These are phyloP conservation scores for Cytospora mali DNA, from an alignment of 2,329 filamentous ascomycete species.

Conservation along the genomic window DNA sequence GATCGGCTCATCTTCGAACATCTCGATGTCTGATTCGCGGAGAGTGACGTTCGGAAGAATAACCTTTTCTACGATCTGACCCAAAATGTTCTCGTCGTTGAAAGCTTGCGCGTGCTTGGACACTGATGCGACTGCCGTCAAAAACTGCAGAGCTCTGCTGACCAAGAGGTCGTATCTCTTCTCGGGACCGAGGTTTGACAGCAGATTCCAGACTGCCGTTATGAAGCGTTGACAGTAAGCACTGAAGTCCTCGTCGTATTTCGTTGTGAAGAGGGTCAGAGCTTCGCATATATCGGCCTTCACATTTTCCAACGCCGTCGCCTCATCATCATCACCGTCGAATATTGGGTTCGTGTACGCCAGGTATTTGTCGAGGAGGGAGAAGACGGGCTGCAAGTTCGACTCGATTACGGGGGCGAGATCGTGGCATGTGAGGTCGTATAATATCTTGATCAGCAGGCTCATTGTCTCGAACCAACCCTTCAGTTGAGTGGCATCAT, in stretches of 20 bases:
- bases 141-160: conserved; percentile 90
- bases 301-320: conserved; percentile 80
- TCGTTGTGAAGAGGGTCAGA: conserved; percentile 86
- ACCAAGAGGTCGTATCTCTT: conserved; percentile 94
- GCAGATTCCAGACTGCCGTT: conserved; percentile 84
- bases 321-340: conserved; percentile 88
- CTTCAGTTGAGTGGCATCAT: conserved; percentile 73
- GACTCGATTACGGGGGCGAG: conserved; percentile 94
- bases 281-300: conserved; percentile 94
- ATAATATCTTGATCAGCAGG: conserved; percentile 87
- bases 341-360: conserved; percentile 84
- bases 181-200: conserved; percentile 83
- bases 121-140: conserved; percentile 84
- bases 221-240: conserved; percentile 81
- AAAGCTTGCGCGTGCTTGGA: conserved; percentile 80
- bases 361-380: conserved; percentile 88
- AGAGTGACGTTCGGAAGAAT: conserved; percentile 90
- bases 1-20: conserved; percentile 98
- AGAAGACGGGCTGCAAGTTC: conserved; percentile 75
- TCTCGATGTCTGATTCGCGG: conserved; percentile 89
- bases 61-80: conserved; percentile 92
- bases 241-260: conserved; percentile 94
- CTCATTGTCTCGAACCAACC: conserved; percentile 84
- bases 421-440: conserved; percentile 97
- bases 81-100: conserved; percentile 77